Evolutionary conservation across 352 stramenopile genomes (phyloP).

Genomic region (Globisporangium uncinulatum): DNA sequence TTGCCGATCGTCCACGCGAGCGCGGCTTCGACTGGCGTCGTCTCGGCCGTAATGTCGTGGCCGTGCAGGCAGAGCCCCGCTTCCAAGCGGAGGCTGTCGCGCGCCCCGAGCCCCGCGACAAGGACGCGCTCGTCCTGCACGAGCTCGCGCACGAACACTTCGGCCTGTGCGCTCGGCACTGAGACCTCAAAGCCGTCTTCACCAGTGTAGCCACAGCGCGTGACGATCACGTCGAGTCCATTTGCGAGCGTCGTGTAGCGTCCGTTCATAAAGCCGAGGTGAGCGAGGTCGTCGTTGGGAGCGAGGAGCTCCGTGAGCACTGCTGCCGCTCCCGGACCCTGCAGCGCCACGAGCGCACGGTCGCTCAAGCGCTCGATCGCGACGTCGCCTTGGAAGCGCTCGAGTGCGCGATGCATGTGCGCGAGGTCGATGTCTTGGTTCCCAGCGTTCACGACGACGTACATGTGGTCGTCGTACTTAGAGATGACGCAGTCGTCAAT

Average conservation of each 20-base stretch:
- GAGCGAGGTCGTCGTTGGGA: constrained; percentile 86
- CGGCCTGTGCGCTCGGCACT: constrained; percentile 56
- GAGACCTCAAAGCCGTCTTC: constrained; percentile 99
- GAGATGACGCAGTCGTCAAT: constrained; percentile 98
- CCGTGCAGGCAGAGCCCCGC: constrained; percentile 98
- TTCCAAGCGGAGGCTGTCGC: constrained; percentile 97
- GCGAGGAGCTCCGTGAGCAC: constrained; percentile 73
- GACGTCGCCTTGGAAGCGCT: constrained; percentile 88
- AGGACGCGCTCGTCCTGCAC: constrained; percentile 79
- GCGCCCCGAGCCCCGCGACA: constrained; percentile 91
- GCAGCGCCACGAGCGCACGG: constrained; percentile 93
- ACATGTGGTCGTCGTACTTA: constrained; percentile 90
- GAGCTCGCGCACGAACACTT: constrained; percentile 52
- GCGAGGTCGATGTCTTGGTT: constrained; percentile 95
- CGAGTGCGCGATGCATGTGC: constrained; percentile 89
- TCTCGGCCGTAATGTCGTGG: constrained; percentile 95
- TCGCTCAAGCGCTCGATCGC: constrained; percentile 92
- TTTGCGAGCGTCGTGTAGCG: constrained; percentile 75
- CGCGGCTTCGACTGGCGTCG: constrained; percentile 92
- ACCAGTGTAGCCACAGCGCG: constrained; percentile 98
- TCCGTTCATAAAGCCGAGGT: constrained; percentile 97
- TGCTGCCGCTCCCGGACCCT: constrained; percentile 90
- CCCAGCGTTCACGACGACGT: constrained; percentile 97
- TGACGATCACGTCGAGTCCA: constrained; percentile 82
- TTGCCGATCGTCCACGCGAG: constrained; percentile 93